These are phyloP conservation scores for Ceratocystis colombiana DNA, from an alignment of 2,329 filamentous ascomycete species.

Conservation along the genomic window DNA sequence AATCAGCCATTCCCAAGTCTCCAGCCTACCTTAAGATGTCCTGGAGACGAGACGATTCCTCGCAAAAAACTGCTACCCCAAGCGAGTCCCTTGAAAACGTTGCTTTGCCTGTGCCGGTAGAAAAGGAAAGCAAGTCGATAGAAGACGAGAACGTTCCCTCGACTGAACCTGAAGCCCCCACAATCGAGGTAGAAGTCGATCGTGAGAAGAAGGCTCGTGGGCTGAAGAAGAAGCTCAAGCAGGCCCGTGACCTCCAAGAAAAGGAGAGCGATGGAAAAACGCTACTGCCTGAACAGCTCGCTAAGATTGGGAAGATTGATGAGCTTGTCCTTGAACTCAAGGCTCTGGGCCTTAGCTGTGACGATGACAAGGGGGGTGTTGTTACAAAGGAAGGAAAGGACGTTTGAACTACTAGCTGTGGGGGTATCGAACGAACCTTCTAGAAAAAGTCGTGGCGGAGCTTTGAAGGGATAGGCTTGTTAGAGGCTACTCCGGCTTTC, in stretches of 20 bases:
- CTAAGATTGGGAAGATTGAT: slow-evolving; percentile 94
- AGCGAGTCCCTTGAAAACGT: not conserved
- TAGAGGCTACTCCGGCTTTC: not conserved
- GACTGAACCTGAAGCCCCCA: slow-evolving; percentile 14
- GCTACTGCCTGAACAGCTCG: slow-evolving; percentile 85
- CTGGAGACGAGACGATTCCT: slow-evolving; percentile 14
- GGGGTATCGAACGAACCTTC: not conserved
- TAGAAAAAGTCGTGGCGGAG: not conserved
- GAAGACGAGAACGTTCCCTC: not conserved
- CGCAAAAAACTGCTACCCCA: not conserved
- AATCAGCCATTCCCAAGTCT: not conserved
- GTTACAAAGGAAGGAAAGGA: not conserved
- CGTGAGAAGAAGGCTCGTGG: slow-evolving; percentile 88
- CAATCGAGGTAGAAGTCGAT: slow-evolving; percentile 38
- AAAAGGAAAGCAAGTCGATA: not conserved
- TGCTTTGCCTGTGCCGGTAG: not conserved
- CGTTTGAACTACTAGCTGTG: not conserved
- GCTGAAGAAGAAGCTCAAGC: slow-evolving; percentile 86
- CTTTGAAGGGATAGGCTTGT: not conserved
- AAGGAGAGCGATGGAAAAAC: slow-evolving; percentile 83
- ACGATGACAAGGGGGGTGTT: slow-evolving; percentile 50
- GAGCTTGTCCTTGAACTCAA: slow-evolving; percentile 86
- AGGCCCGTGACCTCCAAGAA: slow-evolving; percentile 78
- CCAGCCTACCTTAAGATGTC: slow-evolving; percentile 15
- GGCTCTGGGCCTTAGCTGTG: slow-evolving; percentile 68